These are phyloP conservation scores for Theileria annulata DNA, from an alignment of 169 alveolate genomes.

Conservation along the genomic window DNA sequence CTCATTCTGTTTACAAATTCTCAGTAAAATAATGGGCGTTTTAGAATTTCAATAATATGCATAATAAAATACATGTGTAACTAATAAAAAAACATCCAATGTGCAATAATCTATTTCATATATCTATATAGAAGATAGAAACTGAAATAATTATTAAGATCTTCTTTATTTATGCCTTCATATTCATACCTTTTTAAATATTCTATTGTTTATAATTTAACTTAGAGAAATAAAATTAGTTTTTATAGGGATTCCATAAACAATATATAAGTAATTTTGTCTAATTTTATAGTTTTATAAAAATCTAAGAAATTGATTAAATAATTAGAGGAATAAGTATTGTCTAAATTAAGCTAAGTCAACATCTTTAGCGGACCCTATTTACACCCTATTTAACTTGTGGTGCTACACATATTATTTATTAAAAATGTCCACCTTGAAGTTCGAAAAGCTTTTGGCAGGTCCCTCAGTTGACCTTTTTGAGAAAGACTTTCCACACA, in stretches of 20 bases:
- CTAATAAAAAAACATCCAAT: no score
- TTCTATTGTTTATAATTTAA: background rate
- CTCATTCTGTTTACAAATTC: no score
- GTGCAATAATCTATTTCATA: background rate
- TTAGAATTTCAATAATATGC: no score
- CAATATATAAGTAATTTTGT: background rate
- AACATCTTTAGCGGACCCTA: background rate
- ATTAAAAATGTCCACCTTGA: constrained; percentile 58
- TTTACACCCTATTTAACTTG: constrained; percentile 13
- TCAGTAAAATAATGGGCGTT: background rate
- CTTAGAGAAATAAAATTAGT: background rate
- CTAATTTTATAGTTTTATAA: background rate
- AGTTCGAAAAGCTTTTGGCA: constrained; percentile 55
- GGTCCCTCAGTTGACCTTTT: constrained; percentile 60
- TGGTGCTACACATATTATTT: constrained; percentile 25
- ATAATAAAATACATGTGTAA: background rate
- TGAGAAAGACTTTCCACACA: constrained; percentile 58
- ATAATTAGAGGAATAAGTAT: background rate
- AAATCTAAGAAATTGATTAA: background rate
- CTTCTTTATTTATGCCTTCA: background rate
- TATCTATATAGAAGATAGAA: background rate
- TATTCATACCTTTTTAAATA: background rate
- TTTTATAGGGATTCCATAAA: background rate
- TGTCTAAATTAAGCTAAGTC: background rate
- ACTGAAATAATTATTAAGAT: background rate